phyloP scores from a whole-genome alignment of 2,329 filamentous ascomycete species.

The Epichloe bromicola region DNA sequence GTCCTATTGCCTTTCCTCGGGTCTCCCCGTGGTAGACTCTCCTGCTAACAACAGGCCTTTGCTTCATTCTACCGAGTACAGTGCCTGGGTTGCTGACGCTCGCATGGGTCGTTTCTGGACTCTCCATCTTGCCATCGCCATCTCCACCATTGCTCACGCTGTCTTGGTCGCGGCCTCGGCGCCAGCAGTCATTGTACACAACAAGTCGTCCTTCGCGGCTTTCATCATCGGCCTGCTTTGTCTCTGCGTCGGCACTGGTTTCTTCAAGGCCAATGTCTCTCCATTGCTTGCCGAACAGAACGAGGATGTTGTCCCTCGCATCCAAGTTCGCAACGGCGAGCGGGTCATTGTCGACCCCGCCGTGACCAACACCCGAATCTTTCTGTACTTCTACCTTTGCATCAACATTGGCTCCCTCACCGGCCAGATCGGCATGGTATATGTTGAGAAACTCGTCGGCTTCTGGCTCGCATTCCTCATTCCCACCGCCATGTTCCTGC shows the following conservation, averaged over 20 bases:
- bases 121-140: constrained; percentile 52
- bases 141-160: constrained; percentile 53
- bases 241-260: constrained; percentile 54
- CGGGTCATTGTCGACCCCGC: constrained; percentile 59
- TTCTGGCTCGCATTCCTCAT: constrained; percentile 62
- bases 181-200: constrained; percentile 46
- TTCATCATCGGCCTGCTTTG: constrained; percentile 53
- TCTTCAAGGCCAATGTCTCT: constrained; percentile 72
- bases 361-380: constrained; percentile 54
- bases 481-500: constrained; percentile 51
- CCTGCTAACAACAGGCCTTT: too few relatives aligned
- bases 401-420: constrained; percentile 52
- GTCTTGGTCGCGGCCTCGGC: constrained; percentile 54
- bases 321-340: constrained; percentile 45
- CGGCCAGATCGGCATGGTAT: constrained; percentile 50
- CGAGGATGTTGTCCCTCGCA: constrained; percentile 40
- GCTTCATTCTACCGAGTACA: constrained; percentile 9
- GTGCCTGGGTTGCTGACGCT: constrained; percentile 50
- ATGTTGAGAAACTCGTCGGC: constrained; percentile 62
- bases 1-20: too few relatives aligned
- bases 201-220: constrained; percentile 45
- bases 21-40: too few relatives aligned
- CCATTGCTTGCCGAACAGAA: constrained; percentile 62
- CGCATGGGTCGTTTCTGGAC: constrained; percentile 62
- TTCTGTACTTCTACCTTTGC: constrained; percentile 44